Percentiles rank a stretch among this genome's conserved stretches.
Conservation (phyloP, 345 rosid genomes). For the Pelargonium nanum region DNA sequence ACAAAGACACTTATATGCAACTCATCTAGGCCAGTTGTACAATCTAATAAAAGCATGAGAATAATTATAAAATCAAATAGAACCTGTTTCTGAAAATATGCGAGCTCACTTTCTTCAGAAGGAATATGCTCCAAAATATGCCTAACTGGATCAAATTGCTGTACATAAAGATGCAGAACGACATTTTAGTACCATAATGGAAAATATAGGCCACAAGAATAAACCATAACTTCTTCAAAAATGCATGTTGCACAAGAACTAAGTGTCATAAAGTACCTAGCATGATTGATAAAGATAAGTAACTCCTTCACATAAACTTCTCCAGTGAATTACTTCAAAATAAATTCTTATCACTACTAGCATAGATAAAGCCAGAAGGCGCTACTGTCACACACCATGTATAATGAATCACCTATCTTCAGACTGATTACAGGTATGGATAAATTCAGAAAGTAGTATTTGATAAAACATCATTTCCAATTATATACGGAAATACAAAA, state of each 20-base stretch:
- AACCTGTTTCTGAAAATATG: slow-evolving; percentile 88
- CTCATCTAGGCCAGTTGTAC: not conserved
- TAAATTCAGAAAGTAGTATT: no score
- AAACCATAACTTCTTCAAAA: not conserved
- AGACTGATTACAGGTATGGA: no score
- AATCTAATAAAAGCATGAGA: not conserved
- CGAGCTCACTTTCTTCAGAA: slow-evolving; percentile 49
- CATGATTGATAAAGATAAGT: no score
- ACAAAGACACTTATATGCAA: not conserved
- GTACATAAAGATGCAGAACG: slow-evolving; percentile 15
- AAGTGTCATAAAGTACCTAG: no score
- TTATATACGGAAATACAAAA: no score
- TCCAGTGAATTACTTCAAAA: no score
- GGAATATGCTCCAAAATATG: slow-evolving; percentile 77
- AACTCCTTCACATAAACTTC: no score
- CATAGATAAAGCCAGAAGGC: no score
- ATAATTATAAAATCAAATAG: not conserved
- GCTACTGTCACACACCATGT: no score
- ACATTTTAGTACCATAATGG: slow-evolving; percentile 8
- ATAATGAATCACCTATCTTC: no score
- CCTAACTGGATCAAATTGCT: slow-evolving; percentile 87
- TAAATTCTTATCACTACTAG: no score
- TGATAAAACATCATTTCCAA: no score
- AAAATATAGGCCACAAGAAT: not conserved
- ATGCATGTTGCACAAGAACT: not conserved